Evolutionary conservation across 1,284 basidiomycete species (phyloP), one percentile per base, ranked within the genome.

Genomic region (Ustilago xerochloae): DNA sequence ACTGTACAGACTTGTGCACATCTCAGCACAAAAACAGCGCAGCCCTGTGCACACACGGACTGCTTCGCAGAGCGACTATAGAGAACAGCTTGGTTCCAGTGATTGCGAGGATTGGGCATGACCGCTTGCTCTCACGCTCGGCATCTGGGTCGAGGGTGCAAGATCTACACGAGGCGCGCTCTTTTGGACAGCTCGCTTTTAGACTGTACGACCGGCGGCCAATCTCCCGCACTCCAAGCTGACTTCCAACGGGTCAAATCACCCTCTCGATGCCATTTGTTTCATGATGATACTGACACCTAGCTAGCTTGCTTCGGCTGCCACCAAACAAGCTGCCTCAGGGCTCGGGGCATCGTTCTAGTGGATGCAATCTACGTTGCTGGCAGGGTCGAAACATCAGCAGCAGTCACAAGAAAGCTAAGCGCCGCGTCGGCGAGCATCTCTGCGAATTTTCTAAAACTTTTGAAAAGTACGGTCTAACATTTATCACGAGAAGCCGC

Each of bases 221-320:
- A 58, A 58, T 58, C 28, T 41, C 47, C 7, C 56, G 56, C 38
- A 58, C 45, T 28, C n/a, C n/a, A n/a, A n/a, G n/a, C n/a, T n/a
- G n/a, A 29, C 16, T n/a, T 32, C 51, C 12, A 30, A n/a, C 29
- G 28, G 24, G 16, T 32, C 22, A n/a, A 9, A 51, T 35, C 15
- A 15, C 20, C 22, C 33, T 35, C 32, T 28, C 13, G 18, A 15
- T n/a, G 30, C 28, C 36, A 20, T 13, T 16, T 36, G 7, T 36
- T 36, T n/a, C 4, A 8, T n/a, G 35, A 36, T 36, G 13, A 5
- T 4, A 36, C 4, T n/a, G 38, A 39, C 38, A 5, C 12, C 38
- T 20, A 24, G 22, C 41, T 43, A 43, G 15, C 20, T 24, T 20
- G 22, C 41, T 10, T 24, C 32, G 24, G 15, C 6, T 43, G 22